phyloP scores from a whole-genome alignment of 805 yeast species.

The Candida sanyiensis region DNA sequence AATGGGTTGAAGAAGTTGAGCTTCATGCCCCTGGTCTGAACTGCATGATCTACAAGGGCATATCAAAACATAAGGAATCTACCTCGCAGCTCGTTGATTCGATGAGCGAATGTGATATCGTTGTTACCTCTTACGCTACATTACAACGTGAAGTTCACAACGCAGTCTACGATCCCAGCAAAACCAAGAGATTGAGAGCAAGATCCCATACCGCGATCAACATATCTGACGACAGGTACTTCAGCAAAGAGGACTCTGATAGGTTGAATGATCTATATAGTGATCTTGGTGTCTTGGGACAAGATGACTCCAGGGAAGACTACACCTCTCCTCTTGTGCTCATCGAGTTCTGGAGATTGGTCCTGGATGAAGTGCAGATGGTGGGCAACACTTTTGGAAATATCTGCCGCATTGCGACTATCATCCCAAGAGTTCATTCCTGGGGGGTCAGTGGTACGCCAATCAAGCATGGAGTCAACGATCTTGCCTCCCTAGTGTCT shows the following conservation, averaged over 20 bases:
- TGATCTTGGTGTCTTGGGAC: slow-evolving; percentile 5
- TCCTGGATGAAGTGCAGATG: slow-evolving; percentile 94
- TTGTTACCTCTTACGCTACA: slow-evolving; percentile 70
- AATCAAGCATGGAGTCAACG: slow-evolving; percentile 57
- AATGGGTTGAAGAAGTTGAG: slow-evolving; percentile 77
- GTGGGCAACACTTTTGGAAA: slow-evolving; percentile 66
- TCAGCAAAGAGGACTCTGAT: not conserved
- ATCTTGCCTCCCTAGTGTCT: slow-evolving; percentile 63
- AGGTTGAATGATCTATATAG: slow-evolving; percentile 7
- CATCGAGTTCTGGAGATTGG: slow-evolving; percentile 82
- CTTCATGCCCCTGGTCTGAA: slow-evolving; percentile 55
- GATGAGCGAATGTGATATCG: slow-evolving; percentile 62
- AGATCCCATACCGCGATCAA: not conserved
- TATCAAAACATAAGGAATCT: slow-evolving; percentile 31
- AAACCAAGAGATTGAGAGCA: slow-evolving; percentile 24
- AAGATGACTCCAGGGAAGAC: slow-evolving; percentile 27
- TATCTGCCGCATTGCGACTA: slow-evolving; percentile 73
- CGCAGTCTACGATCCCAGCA: slow-evolving; percentile 61
- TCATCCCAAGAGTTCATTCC: slow-evolving; percentile 79
- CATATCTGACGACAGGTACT: not conserved
- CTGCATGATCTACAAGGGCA: slow-evolving; percentile 62
- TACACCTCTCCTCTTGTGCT: slow-evolving; percentile 79
- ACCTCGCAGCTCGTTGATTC: slow-evolving; percentile 42
- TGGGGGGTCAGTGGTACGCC: slow-evolving; percentile 99
- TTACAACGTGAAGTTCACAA: slow-evolving; percentile 72